Percentiles rank a stretch among this genome's conserved stretches.
Evolutionary conservation across 495 filamentous ascomycete species (phyloP).

Genomic region (Aspergillus asperescens): DNA sequence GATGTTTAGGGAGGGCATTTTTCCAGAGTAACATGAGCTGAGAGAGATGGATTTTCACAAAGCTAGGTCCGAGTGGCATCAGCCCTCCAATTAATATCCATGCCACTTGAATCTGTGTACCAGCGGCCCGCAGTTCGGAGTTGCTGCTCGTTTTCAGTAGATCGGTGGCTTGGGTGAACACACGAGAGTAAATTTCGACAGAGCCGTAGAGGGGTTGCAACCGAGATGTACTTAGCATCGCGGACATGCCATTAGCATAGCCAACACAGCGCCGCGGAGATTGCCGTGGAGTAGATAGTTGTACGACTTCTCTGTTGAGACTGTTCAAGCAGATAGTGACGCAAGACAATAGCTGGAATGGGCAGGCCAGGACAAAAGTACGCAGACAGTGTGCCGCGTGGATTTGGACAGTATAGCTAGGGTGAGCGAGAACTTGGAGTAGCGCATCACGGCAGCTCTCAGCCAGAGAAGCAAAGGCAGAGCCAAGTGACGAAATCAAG

Average conservation of each 20-base stretch:
- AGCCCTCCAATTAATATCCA: constrained; percentile 96
- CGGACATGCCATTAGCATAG: constrained; percentile 88
- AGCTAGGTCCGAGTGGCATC: constrained; percentile 95
- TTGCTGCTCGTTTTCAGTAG: constrained; percentile 89
- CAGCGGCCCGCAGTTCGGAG: constrained; percentile 84
- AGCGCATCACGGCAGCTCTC: constrained; percentile 82
- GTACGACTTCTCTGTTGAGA: constrained; percentile 75
- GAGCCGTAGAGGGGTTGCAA: constrained; percentile 89
- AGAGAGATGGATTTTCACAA: constrained; percentile 97
- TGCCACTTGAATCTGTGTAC: constrained; percentile 93
- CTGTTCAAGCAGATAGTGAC: constrained; percentile 97
- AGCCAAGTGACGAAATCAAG: constrained; percentile 73
- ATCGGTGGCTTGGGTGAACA: constrained; percentile 84
- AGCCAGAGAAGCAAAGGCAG: constrained; percentile 68
- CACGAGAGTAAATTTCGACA: constrained; percentile 87
- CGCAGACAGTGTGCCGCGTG: constrained; percentile 80
- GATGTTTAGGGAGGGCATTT: constrained; percentile 90
- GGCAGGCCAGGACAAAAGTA: constrained; percentile 81
- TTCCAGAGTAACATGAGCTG: constrained; percentile 97
- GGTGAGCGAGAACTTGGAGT: constrained; percentile 86
- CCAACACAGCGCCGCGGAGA: constrained; percentile 82
- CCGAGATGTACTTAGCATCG: constrained; percentile 83
- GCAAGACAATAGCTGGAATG: constrained; percentile 84
- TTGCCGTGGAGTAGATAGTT: constrained; percentile 69
- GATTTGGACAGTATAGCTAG: constrained; percentile 92